Conservation (phyloP, 345 rosid species). For the Salix suchowensis region DNA sequence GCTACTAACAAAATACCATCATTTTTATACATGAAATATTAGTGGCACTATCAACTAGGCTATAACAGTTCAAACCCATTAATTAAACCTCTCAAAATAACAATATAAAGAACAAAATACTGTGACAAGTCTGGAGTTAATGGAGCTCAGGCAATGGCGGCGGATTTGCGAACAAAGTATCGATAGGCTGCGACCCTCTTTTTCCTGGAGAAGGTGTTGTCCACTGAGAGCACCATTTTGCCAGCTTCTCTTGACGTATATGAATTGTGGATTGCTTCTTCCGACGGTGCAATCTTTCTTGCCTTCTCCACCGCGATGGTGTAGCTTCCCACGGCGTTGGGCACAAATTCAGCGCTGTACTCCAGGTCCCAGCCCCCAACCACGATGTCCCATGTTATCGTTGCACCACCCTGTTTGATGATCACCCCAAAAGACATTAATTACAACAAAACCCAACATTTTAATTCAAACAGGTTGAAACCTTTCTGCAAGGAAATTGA, state of each 20-base stretch:
- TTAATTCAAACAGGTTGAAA: background rate
- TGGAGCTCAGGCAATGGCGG: conserved; percentile 19
- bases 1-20: background rate
- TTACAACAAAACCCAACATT: background rate
- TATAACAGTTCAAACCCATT: conserved; percentile 9
- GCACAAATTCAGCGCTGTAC: conserved; percentile 91
- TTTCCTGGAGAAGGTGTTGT: conserved; percentile 68
- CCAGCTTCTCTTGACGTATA: conserved; percentile 74
- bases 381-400: conserved; percentile 89
- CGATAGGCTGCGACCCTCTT: conserved; percentile 94
- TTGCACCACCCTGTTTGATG: conserved; percentile 58
- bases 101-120: background rate
- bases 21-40: conserved; percentile 8
- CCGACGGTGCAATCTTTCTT: conserved; percentile 43
- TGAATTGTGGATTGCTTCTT: conserved; percentile 77
- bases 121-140: background rate
- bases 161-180: conserved; percentile 71
- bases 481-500: background rate
- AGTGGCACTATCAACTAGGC: conserved; percentile 2
- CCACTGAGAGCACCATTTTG: conserved; percentile 81
- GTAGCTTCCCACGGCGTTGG: conserved; percentile 72
- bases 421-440: no score
- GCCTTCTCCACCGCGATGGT: conserved; percentile 76
- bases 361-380: conserved; percentile 99
- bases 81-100: background rate